These are phyloP conservation scores for Ceratocystis destructans DNA, from an alignment of 2,329 filamentous ascomycete genomes.

Conservation along the genomic window DNA sequence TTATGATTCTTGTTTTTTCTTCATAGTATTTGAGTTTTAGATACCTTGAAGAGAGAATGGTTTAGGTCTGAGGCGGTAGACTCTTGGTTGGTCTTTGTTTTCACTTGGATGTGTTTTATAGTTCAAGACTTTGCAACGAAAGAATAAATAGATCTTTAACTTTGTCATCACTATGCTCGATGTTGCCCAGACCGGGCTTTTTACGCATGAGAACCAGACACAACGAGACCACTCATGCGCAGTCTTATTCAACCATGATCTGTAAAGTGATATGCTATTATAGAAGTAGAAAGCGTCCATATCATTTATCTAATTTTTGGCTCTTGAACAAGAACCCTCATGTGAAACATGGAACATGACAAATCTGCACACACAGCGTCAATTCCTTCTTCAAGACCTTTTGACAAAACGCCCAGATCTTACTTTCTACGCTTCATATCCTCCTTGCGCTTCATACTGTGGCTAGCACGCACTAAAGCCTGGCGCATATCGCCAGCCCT, in stretches of 20 bases:
- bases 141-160: not conserved
- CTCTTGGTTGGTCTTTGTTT: not conserved
- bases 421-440: conserved; percentile 34
- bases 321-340: not conserved
- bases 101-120: not conserved
- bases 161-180: not conserved
- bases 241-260: not conserved
- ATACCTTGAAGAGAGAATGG: conserved; percentile 17
- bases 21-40: conserved; percentile 5
- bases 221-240: not conserved
- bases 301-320: conserved; percentile 5
- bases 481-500: conserved; percentile 75
- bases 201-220: not conserved
- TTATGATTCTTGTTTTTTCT: conserved; percentile 11
- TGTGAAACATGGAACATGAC: not conserved
- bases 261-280: conserved; percentile 9
- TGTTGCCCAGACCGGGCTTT: not conserved
- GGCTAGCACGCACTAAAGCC: conserved; percentile 42
- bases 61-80: not conserved
- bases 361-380: not conserved
- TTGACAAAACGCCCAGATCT: not conserved
- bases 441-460: conserved; percentile 47
- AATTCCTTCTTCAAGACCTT: not conserved
- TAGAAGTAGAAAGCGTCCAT: not conserved
- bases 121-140: not conserved